Conservation (phyloP, 2,329 filamentous ascomycete genomes). For the Epichloe festucae region DNA sequence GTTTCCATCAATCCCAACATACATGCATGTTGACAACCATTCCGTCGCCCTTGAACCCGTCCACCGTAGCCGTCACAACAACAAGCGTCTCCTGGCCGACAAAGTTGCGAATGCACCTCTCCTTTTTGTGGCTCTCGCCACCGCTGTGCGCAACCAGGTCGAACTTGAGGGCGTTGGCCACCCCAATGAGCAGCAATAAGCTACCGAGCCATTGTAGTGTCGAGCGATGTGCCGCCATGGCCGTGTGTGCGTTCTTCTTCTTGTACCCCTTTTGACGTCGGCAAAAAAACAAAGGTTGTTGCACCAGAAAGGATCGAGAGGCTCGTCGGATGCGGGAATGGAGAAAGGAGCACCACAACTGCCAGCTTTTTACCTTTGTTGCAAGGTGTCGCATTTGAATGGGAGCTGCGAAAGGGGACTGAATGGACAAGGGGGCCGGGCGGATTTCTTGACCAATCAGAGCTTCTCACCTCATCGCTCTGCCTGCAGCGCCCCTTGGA, state of each 20-base stretch:
- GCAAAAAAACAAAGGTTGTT: slow-evolving; percentile 5
- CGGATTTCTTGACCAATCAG: neutral
- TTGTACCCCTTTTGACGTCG: neutral
- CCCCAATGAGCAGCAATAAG: slow-evolving; percentile 41
- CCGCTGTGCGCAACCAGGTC: slow-evolving; percentile 61
- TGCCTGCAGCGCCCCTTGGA: neutral
- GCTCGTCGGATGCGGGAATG: neutral
- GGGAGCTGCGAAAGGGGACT: neutral
- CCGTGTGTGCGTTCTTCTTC: neutral
- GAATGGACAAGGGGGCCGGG: neutral
- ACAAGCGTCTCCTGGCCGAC: slow-evolving; percentile 85
- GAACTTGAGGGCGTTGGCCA: slow-evolving; percentile 71
- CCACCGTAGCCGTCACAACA: slow-evolving; percentile 81
- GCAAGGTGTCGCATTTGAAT: slow-evolving; percentile 7
- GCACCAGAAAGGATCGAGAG: neutral
- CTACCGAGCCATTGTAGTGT: slow-evolving; percentile 47
- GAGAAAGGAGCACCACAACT: neutral
- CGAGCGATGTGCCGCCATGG: slow-evolving; percentile 37
- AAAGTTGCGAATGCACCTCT: slow-evolving; percentile 94
- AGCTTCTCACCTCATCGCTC: neutral
- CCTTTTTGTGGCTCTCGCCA: slow-evolving; percentile 39
- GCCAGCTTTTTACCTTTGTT: neutral
- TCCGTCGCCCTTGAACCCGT: slow-evolving; percentile 80
- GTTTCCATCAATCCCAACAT: slow-evolving; percentile 18
- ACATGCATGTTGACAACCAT: slow-evolving; percentile 92